Percentiles rank a stretch among this genome's conserved stretches.
Evolutionary conservation across 192 early-diverging fungal species (phyloP).

Genomic region (Lobosporangium transversale): DNA sequence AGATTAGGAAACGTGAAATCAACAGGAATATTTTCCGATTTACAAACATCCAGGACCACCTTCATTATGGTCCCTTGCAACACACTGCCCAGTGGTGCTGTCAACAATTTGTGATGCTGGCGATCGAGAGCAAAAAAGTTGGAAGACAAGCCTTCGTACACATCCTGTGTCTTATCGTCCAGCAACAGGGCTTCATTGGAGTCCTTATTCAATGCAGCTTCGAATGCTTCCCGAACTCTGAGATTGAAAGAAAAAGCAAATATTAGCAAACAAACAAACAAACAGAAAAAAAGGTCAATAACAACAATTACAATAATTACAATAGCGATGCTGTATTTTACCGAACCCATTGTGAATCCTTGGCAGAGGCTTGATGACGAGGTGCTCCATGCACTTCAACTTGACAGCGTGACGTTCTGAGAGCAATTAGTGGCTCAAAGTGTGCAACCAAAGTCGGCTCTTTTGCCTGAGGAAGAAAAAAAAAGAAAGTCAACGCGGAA

Average conservation of each 20-base stretch:
- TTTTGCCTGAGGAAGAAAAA: background rate
- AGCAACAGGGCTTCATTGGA: conserved; percentile 70
- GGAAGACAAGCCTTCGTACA: conserved; percentile 77
- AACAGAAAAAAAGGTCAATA: background rate
- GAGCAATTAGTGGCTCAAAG: conserved; percentile 23
- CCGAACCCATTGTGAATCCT: conserved; percentile 78
- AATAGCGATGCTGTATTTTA: background rate
- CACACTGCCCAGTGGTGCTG: conserved; percentile 68
- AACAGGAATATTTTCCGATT: conserved; percentile 61
- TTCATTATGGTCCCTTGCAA: conserved; percentile 73
- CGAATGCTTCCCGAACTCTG: conserved; percentile 62
- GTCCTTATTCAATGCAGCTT: conserved; percentile 50
- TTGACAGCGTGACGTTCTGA: conserved; percentile 27
- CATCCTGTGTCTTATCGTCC: conserved; percentile 60
- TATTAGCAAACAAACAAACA: background rate
- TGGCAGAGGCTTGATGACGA: conserved; percentile 62
- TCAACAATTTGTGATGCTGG: conserved; percentile 39
- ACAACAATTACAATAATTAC: background rate
- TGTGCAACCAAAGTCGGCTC: conserved; percentile 30
- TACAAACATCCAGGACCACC: conserved; percentile 66
- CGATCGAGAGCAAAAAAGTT: conserved; percentile 70
- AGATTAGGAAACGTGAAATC: conserved; percentile 64
- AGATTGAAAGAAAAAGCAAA: background rate
- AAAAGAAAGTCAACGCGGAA: background rate
- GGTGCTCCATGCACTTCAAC: conserved; percentile 66